Conservation (phyloP, 2,329 filamentous ascomycete genomes). For the Polychaeton citri region DNA sequence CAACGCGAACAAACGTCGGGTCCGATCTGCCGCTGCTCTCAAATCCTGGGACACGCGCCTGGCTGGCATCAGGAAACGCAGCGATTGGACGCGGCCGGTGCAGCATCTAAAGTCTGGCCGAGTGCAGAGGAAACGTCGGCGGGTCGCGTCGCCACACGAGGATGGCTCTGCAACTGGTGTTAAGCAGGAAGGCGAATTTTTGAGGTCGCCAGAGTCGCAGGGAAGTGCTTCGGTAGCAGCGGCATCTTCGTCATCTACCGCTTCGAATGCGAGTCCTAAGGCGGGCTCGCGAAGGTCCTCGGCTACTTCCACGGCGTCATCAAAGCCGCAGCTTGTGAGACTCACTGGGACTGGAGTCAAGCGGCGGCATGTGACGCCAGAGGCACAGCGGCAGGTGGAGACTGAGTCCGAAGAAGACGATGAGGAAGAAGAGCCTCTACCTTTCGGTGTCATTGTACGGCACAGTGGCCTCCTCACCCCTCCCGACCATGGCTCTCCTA, state of each 20-base stretch:
- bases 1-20: constrained; percentile 16
- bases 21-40: constrained; percentile 16
- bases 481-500: constrained; percentile 1
- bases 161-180: constrained; percentile 2
- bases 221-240: not conserved
- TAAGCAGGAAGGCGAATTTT: constrained; percentile 2
- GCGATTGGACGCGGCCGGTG: constrained; percentile 1
- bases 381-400: not conserved
- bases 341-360: not conserved
- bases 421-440: not conserved
- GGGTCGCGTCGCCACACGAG: constrained; percentile 1
- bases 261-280: not conserved
- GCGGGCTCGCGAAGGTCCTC: no score
- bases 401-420: not conserved
- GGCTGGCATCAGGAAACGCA: constrained; percentile 6
- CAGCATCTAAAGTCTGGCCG: constrained; percentile 4
- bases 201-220: constrained; percentile 6
- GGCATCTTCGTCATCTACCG: not conserved
- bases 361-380: not conserved
- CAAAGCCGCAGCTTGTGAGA: not conserved
- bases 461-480: constrained; percentile 1
- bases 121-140: constrained; percentile 1
- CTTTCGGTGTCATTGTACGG: not conserved
- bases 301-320: no score
- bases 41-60: constrained; percentile 15